Evolutionary conservation across 2,329 filamentous ascomycete species (phyloP).

Genomic region (Cercospora canescens): DNA sequence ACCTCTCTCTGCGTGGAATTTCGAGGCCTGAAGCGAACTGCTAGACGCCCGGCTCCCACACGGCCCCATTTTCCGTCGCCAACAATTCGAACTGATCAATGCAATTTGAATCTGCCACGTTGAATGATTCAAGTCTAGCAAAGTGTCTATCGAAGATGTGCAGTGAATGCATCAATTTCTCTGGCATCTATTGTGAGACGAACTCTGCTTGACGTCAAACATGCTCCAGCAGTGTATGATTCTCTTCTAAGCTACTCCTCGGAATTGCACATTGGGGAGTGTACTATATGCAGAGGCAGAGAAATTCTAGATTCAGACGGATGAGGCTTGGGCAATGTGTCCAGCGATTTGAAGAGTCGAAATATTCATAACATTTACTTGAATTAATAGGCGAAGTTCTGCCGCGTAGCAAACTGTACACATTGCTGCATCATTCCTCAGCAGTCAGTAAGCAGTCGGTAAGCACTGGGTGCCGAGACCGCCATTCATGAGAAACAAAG

Average conservation of each 20-base stretch:
- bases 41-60: not conserved
- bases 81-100: not conserved
- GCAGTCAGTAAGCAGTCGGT: not conserved
- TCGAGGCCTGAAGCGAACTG: not conserved
- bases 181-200: not conserved
- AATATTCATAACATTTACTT: not conserved
- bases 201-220: no score
- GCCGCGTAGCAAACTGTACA: not conserved
- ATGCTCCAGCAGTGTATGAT: not conserved
- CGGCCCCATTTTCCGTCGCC: not conserved
- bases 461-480: not conserved
- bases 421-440: not conserved
- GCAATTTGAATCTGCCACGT: not conserved
- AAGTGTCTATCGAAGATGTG: not conserved
- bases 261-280: no score
- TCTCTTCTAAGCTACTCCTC: not conserved
- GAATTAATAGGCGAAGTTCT: not conserved
- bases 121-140: no score
- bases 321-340: no score
- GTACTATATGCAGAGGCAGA: no score
- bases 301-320: no score
- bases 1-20: not conserved
- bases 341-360: not conserved
- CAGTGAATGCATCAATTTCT: not conserved
- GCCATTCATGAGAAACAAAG: not conserved